Base-by-base conservation (phyloP, 768 basidiomycete species). In the Vararia minispora region DNA sequence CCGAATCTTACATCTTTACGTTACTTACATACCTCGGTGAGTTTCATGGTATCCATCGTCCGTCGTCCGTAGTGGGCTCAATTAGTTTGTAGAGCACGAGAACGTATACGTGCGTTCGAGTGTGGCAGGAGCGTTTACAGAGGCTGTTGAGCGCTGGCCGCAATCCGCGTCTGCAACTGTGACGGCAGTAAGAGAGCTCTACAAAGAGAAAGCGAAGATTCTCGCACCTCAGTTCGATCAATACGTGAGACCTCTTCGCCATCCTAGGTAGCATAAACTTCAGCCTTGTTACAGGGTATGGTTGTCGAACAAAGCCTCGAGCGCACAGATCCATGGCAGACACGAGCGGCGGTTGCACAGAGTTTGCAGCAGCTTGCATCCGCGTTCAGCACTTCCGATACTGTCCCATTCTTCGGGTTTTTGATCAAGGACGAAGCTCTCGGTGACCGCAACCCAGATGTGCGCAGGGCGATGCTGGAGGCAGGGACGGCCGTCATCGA, bases 181-280 rank as follows among this genome's bases (percentile, higher is more conserved):
- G 14, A 43, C 48, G 6, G 65, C 64, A 6, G 59, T 97, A 29
- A 64, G 86, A 52, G 71, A 66, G 0, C 71, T 81, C 45, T 97
- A 94, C 59, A 74, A 76, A 10, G 90, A 90, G 37, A 94, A 88
- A 71, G 86, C 89, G 2, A 90, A 82, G 56, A 70, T 86, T 27
- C 70, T 94, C 4, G 79, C 80, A 3, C 91, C 92, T 1, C 88
- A 95, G 56, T 97, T 86, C 52, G 95, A 98, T 55, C 64, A 82
- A 71, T 99, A 84, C 58, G 89, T 90, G 38, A 32, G 81, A 29
- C 6, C 6, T 27, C 14, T 35, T 17, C 13, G 32, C 7, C 6
- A 18, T 27, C 18, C 3, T 41, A 4, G 26, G 7, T 32, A 29
- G 12, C 25, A 39, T 30, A 43, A 35, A 44, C 17, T 23, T 18